phyloP scores from a whole-genome alignment of 306 rosid species.

The Lithocarpus polystachyus region DNA sequence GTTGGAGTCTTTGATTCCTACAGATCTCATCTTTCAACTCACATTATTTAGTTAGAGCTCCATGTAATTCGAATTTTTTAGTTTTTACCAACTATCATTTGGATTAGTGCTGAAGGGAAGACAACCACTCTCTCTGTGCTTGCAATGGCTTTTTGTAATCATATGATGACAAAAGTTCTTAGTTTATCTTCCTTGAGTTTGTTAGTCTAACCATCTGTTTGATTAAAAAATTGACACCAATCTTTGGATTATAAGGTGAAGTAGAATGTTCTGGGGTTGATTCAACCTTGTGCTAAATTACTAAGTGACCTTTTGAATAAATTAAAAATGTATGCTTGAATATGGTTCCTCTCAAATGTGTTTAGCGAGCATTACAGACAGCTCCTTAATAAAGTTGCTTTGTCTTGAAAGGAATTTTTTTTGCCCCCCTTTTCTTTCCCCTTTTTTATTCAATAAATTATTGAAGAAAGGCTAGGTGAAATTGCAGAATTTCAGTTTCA shows the following conservation, averaged over 20 bases:
- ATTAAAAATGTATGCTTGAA: too few species aligned
- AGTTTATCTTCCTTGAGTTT: background rate
- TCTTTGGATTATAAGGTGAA: too few species aligned
- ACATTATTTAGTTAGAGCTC: background rate
- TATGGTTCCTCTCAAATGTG: too few species aligned
- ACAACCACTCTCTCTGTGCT: background rate
- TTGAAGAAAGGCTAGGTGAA: background rate
- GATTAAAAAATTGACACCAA: background rate
- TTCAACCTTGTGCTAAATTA: too few species aligned
- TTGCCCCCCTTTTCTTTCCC: too few species aligned
- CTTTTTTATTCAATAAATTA: too few species aligned
- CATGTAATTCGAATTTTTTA: background rate
- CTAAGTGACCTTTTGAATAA: too few species aligned
- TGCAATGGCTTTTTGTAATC: too few species aligned
- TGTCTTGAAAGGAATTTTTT: too few species aligned
- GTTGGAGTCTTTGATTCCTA: background rate
- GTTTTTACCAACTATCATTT: background rate
- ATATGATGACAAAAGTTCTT: background rate
- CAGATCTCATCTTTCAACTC: background rate
- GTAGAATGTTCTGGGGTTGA: too few species aligned
- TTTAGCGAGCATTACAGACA: too few species aligned
- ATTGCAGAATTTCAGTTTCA: background rate
- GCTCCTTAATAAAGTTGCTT: too few species aligned
- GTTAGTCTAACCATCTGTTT: background rate
- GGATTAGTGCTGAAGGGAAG: background rate